Base-by-base conservation (phyloP, 305 asterid species). In the Fraxinus albicans region DNA sequence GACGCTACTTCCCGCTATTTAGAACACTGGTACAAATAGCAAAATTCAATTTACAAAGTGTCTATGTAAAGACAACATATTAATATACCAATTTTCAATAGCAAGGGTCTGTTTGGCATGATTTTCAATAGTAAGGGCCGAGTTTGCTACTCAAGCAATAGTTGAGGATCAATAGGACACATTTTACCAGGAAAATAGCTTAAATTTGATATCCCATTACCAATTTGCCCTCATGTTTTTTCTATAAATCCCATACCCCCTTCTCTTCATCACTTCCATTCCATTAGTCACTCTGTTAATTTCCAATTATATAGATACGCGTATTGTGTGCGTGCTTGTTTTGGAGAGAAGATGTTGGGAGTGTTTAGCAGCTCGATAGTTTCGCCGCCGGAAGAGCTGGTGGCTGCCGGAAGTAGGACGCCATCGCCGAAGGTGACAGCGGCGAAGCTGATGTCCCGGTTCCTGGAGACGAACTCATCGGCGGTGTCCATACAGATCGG, bases 381-480 rank as follows among this genome's bases (percentile, higher is more conserved):
- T 86, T 87, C 99, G 65, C 96, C 98, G 76, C 99, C 99, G 84
- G 97, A 92, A 9, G 99, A 96, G 97, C 94, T 96, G 84, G 99
- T 96, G 88, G 96, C 97, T 0, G 99, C 98, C 21, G 98, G 99
- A 5, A 90, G 96, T 93, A 88, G 98, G 82, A 96, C 99, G 65
- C 99, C 99, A 63, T 96, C 99, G 82, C 99, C 99, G 74, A 96
- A 96, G 89, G 93, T 81, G 79, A 89, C 96, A 85, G 90, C 98
- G 89, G 92, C 83, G 4, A 94, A 92, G 85, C 96, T 96, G 90
- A 83, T 93, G 90, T 87, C 91, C 36, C 93, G 98, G 55, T 96
- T 96, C 82, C 77, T 96, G 50, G 89, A 80, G 76, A 88, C 85
- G 76, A 92, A 94, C 80, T 80, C 94, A 3, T 89, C 99, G 81